These are phyloP conservation scores for Articulospora tetracladia DNA, from an alignment of 495 filamentous ascomycete species.

Conservation along the genomic window DNA sequence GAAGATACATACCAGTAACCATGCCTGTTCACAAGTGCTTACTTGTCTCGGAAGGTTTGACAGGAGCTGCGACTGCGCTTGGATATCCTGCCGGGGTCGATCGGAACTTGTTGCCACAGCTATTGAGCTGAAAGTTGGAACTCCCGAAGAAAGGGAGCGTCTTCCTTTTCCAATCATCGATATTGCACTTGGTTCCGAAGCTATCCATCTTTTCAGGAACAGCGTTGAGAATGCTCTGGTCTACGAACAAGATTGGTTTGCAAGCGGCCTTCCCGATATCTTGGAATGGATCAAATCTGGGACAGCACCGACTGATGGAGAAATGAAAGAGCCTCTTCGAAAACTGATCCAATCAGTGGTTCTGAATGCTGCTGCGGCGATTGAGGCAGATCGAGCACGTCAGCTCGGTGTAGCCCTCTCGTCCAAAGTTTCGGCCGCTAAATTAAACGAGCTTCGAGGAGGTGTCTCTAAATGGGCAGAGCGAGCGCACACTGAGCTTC, in stretches of 20 bases:
- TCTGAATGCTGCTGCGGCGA: slow-evolving; percentile 48
- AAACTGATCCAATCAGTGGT: slow-evolving; percentile 65
- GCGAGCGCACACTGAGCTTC: slow-evolving; percentile 75
- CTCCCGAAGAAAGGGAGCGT: slow-evolving; percentile 27
- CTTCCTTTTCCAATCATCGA: slow-evolving; percentile 46
- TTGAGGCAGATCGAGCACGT: slow-evolving; percentile 45
- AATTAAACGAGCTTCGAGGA: slow-evolving; percentile 46
- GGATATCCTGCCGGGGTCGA: slow-evolving; percentile 32
- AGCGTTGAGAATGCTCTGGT: slow-evolving; percentile 61
- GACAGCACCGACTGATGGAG: slow-evolving; percentile 34
- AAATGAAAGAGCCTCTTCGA: slow-evolving; percentile 57
- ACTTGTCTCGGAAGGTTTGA: slow-evolving; percentile 63
- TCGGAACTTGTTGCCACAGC: slow-evolving; percentile 33
- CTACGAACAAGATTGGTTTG: slow-evolving; percentile 71
- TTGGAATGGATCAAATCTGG: slow-evolving; percentile 63
- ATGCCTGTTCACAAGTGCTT: slow-evolving; percentile 85
- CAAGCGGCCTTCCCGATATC: slow-evolving; percentile 61
- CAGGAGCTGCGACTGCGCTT: slow-evolving; percentile 38
- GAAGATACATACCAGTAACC: slow-evolving; percentile 57
- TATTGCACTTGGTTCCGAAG: slow-evolving; percentile 49
- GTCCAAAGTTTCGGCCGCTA: slow-evolving; percentile 35
- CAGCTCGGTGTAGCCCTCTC: slow-evolving; percentile 27
- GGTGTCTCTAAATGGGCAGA: slow-evolving; percentile 71
- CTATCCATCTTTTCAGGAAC: slow-evolving; percentile 60
- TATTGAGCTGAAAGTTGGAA: slow-evolving; percentile 37